Evolutionary conservation across 192 early-diverging fungal species (phyloP), one percentile per base, ranked within the genome.

Genomic region (Blastocladiella britannica): DNA sequence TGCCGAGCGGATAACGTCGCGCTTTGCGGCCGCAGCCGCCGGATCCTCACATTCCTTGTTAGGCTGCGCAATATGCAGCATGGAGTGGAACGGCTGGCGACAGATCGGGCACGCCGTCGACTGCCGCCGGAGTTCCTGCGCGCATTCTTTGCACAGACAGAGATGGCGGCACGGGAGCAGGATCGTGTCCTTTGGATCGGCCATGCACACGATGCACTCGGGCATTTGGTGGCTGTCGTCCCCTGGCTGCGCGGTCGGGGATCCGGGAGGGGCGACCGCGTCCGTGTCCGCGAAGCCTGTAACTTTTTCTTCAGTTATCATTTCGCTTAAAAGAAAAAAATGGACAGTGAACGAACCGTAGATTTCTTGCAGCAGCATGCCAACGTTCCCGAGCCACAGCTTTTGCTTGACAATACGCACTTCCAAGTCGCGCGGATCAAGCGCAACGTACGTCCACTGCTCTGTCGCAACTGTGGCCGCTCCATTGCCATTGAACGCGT

Each of bases 111-210:
- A 47, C 37, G 12, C n/a, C 15, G 12, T 9, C 15, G 15, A 20
- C 37, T 47, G 37, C 4, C n/a, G 12, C 15, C 37, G 37, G 2
- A 47, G 37, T 0, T 20, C 2, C 37, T 20, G 15, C 37, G 37
- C 37, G 37, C 37, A 47, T 47, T 47, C 73, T 47, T 71, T 71
- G 57, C 86, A 88, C 30, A 86, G 74, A 67, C 86, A 88, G 63
- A 88, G 65, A 55, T 88, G 86, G n/a, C 86, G 69, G 55, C 86
- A 88, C 7, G 86, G 86, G 37, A 88, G 60, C 15, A 88, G 72
- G 5, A 84, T 69, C 1, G 83, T 84, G 62, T 83, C 78, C 55
- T 76, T 80, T 25, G 77, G 71, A 30, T 83, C 82, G 7, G 80
- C 75, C 57, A 88, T 65, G 62, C 86, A 88, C n/a, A 85, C 81